Percentiles rank a stretch among this genome's conserved stretches.
phyloP scores from a whole-genome alignment of 257 asterid species.

The Petunia axillaris region DNA sequence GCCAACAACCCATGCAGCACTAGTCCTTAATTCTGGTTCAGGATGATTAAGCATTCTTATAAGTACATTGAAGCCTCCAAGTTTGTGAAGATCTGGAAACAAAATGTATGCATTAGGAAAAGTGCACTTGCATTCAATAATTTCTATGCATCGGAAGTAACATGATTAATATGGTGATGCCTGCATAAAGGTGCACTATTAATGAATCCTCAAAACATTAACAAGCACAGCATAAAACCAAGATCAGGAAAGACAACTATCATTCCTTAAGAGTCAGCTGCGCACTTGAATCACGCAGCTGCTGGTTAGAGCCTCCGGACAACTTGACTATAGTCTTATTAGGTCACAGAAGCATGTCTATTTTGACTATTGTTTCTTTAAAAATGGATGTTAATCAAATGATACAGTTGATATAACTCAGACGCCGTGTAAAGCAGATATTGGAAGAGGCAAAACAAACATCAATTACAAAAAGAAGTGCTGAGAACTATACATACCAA shows the following conservation, averaged over 20 bases:
- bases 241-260: not conserved
- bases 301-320: not conserved
- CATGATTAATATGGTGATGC: not conserved
- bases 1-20: constrained; percentile 81
- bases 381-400: constrained; percentile 9
- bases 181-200: not conserved
- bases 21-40: constrained; percentile 59
- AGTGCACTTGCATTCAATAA: not conserved
- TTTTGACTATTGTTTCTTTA: not conserved
- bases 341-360: not conserved
- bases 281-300: not conserved
- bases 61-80: constrained; percentile 70
- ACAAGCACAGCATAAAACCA: not conserved
- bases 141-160: not conserved
- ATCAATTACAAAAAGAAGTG: not conserved
- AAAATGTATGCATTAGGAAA: not conserved
- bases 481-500: constrained; percentile 50
- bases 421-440: not conserved
- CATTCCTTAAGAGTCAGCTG: not conserved
- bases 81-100: constrained; percentile 67
- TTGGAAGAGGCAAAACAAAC: not conserved
- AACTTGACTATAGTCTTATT: not conserved
- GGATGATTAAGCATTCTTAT: constrained; percentile 54
- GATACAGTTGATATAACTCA: not conserved
- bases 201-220: constrained; percentile 12